Evolutionary conservation across 2,329 filamentous ascomycete species (phyloP).

Genomic region (Talaromyces pinophilus): DNA sequence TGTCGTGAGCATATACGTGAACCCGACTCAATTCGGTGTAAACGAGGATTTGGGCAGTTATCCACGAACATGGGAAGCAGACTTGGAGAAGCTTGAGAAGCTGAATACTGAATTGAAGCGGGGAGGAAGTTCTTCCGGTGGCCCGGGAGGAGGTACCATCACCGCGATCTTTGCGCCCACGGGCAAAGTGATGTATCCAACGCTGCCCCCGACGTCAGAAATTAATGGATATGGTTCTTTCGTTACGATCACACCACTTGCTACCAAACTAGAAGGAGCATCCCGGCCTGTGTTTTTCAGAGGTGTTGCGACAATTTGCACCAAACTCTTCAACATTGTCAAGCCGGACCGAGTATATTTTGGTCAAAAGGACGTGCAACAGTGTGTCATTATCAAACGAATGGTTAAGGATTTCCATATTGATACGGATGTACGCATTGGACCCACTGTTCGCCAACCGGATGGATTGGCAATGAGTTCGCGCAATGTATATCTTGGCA

Average conservation of each 20-base stretch:
- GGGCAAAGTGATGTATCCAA: conserved; percentile 84
- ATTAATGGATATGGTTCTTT: conserved; percentile 81
- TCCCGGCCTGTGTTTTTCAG: conserved; percentile 93
- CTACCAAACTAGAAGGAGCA: conserved; percentile 76
- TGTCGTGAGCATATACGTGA: conserved; percentile 91
- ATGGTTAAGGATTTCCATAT: conserved; percentile 88
- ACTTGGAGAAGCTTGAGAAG: conserved; percentile 65
- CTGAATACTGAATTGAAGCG: conserved; percentile 69
- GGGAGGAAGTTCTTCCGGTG: conserved; percentile 15
- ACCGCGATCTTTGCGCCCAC: conserved; percentile 84
- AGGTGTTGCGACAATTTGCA: conserved; percentile 93
- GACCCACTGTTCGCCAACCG: conserved; percentile 70
- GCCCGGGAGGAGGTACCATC: conserved; percentile 59
- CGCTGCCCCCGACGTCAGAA: conserved; percentile 70
- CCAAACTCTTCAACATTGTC: conserved; percentile 87
- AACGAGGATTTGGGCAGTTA: conserved; percentile 87
- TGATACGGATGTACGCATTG: conserved; percentile 71
- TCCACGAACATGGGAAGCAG: conserved; percentile 82
- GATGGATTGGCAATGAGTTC: conserved; percentile 91
- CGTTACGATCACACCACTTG: conserved; percentile 84
- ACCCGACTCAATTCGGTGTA: conserved; percentile 92
- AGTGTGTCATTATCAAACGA: conserved; percentile 83
- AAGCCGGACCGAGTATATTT: conserved; percentile 82
- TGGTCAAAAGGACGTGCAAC: conserved; percentile 96
- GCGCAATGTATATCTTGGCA: conserved; percentile 87